These are phyloP conservation scores for Suillus weaverae DNA, from an alignment of 768 basidiomycete genomes.

Conservation along the genomic window DNA sequence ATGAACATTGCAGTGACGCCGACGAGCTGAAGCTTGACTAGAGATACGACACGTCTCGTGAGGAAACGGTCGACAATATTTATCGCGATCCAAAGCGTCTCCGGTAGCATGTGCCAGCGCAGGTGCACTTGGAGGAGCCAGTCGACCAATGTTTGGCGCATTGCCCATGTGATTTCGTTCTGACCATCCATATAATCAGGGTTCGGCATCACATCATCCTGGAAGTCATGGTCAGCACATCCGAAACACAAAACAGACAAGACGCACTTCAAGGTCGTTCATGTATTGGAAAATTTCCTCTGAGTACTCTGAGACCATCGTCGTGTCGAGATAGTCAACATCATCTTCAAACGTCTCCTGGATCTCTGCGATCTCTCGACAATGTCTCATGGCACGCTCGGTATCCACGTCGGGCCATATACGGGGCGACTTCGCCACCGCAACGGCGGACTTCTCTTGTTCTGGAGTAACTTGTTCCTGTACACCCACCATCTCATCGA, in stretches of 20 bases:
- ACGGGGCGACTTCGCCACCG: conserved; percentile 44
- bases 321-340: conserved; percentile 68
- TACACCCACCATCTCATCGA: conserved; percentile 63
- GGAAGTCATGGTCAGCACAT: conserved; percentile 23
- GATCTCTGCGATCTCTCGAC: conserved; percentile 65
- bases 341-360: conserved; percentile 67
- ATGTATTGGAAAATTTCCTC: conserved; percentile 98
- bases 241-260: background rate
- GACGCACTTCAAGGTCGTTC: conserved; percentile 83
- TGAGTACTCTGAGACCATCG: conserved; percentile 98
- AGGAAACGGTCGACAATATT: conserved; percentile 95
- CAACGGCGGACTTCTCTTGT: conserved; percentile 27
- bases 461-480: conserved; percentile 42
- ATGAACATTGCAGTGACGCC: conserved; percentile 99
- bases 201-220: conserved; percentile 89
- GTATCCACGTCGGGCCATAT: conserved; percentile 78
- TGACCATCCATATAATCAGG: conserved; percentile 94
- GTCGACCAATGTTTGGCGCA: conserved; percentile 96
- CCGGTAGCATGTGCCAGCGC: conserved; percentile 98
- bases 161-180: conserved; percentile 87
- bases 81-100: conserved; percentile 98
- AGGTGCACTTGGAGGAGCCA: conserved; percentile 98
- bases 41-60: conserved; percentile 81
- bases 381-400: conserved; percentile 55
- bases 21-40: conserved; percentile 92